Percentiles rank a stretch among this genome's conserved stretches.
Conservation (phyloP, 768 basidiomycete species). For the Flagelloscypha sp. region DNA sequence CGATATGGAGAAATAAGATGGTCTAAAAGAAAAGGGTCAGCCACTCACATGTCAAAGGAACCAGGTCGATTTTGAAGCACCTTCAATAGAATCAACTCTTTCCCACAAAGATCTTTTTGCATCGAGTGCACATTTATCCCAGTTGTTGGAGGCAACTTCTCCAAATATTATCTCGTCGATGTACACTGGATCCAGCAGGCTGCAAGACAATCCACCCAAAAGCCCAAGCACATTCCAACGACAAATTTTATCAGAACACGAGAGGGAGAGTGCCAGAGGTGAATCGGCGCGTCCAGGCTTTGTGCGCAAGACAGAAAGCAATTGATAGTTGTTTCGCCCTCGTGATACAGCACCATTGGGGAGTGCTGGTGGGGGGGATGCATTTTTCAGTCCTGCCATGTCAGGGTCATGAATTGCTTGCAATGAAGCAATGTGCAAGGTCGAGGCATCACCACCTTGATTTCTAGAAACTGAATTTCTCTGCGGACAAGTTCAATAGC, state of each 20-base stretch:
- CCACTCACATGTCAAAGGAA: background rate
- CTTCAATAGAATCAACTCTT: constrained; percentile 37
- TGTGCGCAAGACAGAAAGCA: constrained; percentile 74
- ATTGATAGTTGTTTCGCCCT: constrained; percentile 73
- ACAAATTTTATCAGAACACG: constrained; percentile 93
- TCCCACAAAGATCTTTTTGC: constrained; percentile 61
- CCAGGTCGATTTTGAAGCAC: constrained; percentile 21
- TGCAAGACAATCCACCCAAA: constrained; percentile 71
- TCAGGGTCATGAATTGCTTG: constrained; percentile 71
- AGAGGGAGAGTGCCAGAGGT: constrained; percentile 74
- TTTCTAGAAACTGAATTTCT: too few species aligned
- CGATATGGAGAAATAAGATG: constrained; percentile 37
- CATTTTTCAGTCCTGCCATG: constrained; percentile 64
- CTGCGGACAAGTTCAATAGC: background rate
- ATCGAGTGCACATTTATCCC: constrained; percentile 40
- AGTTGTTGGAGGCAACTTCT: constrained; percentile 43
- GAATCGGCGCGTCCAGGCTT: constrained; percentile 93
- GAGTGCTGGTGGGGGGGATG: constrained; percentile 23
- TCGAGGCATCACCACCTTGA: constrained; percentile 94
- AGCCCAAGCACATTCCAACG: constrained; percentile 78
- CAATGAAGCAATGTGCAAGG: constrained; percentile 59
- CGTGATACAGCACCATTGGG: constrained; percentile 41
- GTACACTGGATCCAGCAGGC: constrained; percentile 53
- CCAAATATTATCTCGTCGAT: constrained; percentile 62
- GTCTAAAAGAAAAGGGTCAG: background rate